Evolutionary conservation across 2,329 filamentous ascomycete genomes (phyloP).

Genomic region (Aureobasidium sp.): DNA sequence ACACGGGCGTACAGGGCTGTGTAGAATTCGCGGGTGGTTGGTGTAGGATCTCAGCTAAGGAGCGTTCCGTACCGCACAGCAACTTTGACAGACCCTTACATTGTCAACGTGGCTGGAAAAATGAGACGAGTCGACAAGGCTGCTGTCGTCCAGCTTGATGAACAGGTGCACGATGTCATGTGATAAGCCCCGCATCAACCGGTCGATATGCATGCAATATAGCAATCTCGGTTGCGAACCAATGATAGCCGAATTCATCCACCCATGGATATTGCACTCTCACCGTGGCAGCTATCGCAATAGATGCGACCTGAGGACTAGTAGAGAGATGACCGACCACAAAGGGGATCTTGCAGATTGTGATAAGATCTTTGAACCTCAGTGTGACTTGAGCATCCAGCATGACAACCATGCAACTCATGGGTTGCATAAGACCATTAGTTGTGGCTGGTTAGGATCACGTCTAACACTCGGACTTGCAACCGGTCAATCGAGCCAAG

Average conservation of each 20-base stretch:
- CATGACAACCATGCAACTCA: neutral
- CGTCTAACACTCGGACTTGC: neutral
- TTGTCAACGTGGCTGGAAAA: slow-evolving; percentile 2
- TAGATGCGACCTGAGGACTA: neutral
- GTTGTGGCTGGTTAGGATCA: neutral
- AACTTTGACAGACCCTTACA: neutral
- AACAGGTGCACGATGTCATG: neutral
- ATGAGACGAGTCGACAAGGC: slow-evolving; percentile 2
- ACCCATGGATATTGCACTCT: neutral
- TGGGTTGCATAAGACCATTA: neutral
- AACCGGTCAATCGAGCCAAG: neutral
- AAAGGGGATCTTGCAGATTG: neutral
- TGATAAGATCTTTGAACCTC: neutral
- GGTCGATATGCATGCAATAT: slow-evolving; percentile 10
- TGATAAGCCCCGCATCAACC: slow-evolving; percentile 11
- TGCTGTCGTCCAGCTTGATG: neutral
- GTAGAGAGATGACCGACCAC: neutral
- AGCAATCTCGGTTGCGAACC: neutral
- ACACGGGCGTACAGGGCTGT: slow-evolving; percentile 7
- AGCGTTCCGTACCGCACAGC: slow-evolving; percentile 10
- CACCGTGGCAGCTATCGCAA: neutral
- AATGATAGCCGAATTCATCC: neutral
- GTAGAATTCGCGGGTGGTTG: neutral
- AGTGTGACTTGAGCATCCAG: neutral
- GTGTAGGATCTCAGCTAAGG: neutral